phyloP scores from a whole-genome alignment of 2,329 filamentous ascomycete species.

The Chaetomium strumarium region DNA sequence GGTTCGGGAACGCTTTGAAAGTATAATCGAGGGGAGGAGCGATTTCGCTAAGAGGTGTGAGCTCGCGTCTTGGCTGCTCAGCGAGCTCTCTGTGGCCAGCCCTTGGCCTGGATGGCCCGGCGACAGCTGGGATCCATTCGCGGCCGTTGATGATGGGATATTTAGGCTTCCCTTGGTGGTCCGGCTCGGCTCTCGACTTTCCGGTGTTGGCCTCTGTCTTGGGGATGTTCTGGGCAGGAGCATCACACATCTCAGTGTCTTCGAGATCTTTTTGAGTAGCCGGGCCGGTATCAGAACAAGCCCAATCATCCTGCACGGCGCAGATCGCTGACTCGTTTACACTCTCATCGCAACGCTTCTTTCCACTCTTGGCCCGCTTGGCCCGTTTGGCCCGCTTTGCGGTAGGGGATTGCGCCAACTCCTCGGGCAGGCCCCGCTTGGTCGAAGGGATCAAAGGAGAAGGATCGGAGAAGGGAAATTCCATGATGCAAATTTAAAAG shows the following conservation, averaged over 20 bases:
- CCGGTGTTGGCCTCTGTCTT: conserved; percentile 3
- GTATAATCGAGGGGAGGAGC: neutral
- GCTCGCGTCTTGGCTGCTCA: neutral
- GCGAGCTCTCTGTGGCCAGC: neutral
- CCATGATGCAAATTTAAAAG: neutral
- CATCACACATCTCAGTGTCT: neutral
- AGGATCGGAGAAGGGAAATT: neutral
- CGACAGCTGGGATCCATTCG: neutral
- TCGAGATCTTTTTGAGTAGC: neutral
- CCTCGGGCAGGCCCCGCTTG: conserved; percentile 4
- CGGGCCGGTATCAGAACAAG: neutral
- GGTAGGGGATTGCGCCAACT: conserved; percentile 4
- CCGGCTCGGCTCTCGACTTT: neutral
- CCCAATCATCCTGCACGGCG: conserved; percentile 1
- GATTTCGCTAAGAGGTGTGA: neutral
- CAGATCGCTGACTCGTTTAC: neutral
- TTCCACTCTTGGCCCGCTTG: neutral
- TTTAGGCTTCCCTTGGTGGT: neutral
- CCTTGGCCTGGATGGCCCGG: neutral
- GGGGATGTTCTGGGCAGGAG: neutral
- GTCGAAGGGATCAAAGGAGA: neutral
- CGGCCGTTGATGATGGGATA: neutral
- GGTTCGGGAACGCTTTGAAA: conserved; percentile 10
- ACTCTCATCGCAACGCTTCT: conserved; percentile 1
- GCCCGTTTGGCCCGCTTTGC: conserved; percentile 13